phyloP scores from a whole-genome alignment of 768 basidiomycete species.

The Amylocystis lapponica region DNA sequence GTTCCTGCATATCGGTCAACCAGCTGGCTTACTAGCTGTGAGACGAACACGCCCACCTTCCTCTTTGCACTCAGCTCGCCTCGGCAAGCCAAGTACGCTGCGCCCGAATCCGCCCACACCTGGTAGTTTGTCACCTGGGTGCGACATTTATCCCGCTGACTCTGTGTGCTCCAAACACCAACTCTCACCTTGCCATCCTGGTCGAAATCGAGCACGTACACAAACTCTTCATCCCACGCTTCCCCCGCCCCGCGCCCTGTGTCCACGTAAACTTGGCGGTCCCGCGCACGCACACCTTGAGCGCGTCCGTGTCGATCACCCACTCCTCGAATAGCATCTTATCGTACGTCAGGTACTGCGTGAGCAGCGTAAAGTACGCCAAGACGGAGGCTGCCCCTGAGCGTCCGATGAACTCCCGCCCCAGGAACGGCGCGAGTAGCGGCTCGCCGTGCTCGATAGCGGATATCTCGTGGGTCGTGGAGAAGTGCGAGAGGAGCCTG shows the following conservation, averaged over 20 bases:
- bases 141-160: no score
- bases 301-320: constrained; percentile 43
- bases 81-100: constrained; percentile 51
- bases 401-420: constrained; percentile 40
- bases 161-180: no score
- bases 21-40: background rate
- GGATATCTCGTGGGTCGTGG: constrained; percentile 34
- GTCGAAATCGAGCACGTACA: constrained; percentile 57
- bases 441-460: constrained; percentile 52
- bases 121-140: constrained; percentile 55
- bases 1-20: background rate
- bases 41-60: constrained; percentile 6
- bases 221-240: constrained; percentile 58
- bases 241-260: constrained; percentile 34
- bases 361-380: constrained; percentile 46
- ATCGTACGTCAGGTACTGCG: constrained; percentile 41
- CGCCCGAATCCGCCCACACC: constrained; percentile 66
- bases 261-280: constrained; percentile 51
- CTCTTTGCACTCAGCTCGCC: constrained; percentile 35
- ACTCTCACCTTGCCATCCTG: constrained; percentile 48
- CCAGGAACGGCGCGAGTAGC: constrained; percentile 55
- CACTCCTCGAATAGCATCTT: constrained; percentile 51
- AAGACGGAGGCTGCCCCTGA: constrained; percentile 31
- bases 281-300: constrained; percentile 52
- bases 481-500: constrained; percentile 47